Conservation (phyloP, 768 basidiomycete species). For the Nidula microcarpa region DNA sequence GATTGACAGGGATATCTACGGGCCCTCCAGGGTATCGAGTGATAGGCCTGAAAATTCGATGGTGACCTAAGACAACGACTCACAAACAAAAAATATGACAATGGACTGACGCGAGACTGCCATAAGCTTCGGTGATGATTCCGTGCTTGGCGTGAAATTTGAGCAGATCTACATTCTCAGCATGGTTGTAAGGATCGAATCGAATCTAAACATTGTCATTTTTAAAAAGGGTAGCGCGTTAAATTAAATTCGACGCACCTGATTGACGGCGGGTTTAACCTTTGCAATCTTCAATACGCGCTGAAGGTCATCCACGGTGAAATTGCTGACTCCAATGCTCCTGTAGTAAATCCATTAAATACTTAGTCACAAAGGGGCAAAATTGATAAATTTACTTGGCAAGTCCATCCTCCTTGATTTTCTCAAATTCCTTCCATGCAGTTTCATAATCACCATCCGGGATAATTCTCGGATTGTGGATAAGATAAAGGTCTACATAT, state of each 20-base stretch:
- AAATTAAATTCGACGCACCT: constrained; percentile 32
- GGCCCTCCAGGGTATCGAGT: constrained; percentile 61
- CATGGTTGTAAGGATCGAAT: constrained; percentile 69
- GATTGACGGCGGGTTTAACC: constrained; percentile 67
- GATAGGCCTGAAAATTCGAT: constrained; percentile 40
- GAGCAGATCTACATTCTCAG: constrained; percentile 48
- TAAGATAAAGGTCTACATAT: constrained; percentile 68
- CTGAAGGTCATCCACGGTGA: constrained; percentile 48
- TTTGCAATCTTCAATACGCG: constrained; percentile 44
- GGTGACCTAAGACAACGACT: constrained; percentile 4
- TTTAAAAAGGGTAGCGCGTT: background rate
- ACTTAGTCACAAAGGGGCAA: constrained; percentile 6
- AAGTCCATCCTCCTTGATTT: constrained; percentile 41
- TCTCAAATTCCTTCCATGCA: constrained; percentile 57
- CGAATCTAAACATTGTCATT: constrained; percentile 44
- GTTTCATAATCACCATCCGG: constrained; percentile 25
- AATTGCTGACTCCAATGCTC: constrained; percentile 77
- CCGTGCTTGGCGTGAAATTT: constrained; percentile 53
- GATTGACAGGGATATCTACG: constrained; percentile 52
- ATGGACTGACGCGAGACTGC: constrained; percentile 49
- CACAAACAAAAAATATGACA: background rate
- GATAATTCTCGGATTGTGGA: constrained; percentile 44
- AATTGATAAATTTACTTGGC: constrained; percentile 26
- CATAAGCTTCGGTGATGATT: constrained; percentile 74
- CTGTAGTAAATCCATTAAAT: constrained; percentile 23